Conservation (phyloP, 345 rosid genomes). For the Eucalyptus cloeziana region DNA sequence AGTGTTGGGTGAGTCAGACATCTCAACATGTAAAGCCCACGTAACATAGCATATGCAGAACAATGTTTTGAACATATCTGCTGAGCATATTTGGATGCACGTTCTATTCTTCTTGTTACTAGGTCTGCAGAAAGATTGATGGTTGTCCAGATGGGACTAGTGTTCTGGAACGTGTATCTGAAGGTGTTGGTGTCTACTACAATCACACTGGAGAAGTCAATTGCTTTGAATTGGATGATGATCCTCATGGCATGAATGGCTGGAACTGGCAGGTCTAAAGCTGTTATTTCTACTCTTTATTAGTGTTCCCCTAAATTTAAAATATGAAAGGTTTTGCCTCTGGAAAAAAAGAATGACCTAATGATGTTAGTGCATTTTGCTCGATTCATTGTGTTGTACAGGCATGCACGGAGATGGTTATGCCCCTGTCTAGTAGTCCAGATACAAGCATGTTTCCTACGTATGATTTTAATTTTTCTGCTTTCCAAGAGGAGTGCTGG, state of each 20-base stretch:
- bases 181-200: conserved; percentile 63
- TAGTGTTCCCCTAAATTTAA: neutral
- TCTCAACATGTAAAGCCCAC: neutral
- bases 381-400: neutral
- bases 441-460: conserved; percentile 62
- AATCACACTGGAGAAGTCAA: conserved; percentile 61
- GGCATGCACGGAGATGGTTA: conserved; percentile 97
- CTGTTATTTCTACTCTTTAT: neutral
- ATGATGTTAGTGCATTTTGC: neutral
- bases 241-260: conserved; percentile 89
- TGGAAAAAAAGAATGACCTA: neutral
- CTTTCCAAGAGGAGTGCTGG: conserved; percentile 60
- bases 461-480: conserved; percentile 49
- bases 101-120: neutral
- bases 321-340: neutral
- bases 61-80: neutral
- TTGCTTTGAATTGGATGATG: conserved; percentile 86
- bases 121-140: conserved; percentile 83
- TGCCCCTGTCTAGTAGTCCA: conserved; percentile 67
- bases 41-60: neutral
- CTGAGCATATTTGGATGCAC: neutral
- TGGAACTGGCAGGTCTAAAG: conserved; percentile 87
- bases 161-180: conserved; percentile 56
- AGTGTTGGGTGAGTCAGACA: neutral
- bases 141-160: conserved; percentile 34